Evolutionary conservation across 495 filamentous ascomycete species (phyloP), one percentile per base, ranked within the genome.

Genomic region (Talaromyces thailandensis): DNA sequence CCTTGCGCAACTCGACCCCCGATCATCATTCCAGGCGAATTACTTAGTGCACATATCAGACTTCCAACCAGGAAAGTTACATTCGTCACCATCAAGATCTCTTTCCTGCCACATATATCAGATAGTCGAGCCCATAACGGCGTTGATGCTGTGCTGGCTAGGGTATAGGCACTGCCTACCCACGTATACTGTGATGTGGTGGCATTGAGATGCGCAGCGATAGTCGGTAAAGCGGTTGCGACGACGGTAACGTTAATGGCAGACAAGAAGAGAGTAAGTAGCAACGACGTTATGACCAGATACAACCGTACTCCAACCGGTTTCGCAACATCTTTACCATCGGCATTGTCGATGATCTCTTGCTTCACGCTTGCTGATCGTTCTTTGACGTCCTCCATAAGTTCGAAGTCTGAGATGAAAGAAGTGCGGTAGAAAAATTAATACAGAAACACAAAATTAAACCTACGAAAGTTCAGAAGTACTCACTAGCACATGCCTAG

Each of bases 41-140:
- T 74, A 35, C 82, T 79, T 16, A 87, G 63, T 2, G 79, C 90
- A 40, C 82, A 78, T 31, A 92, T 74, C 29, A 91, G 70, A 43
- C 81, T 85, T 1, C 85, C 88, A 4, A 86, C 66, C 67, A 88
- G 81, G 74, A 93, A 93, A 24, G 89, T 70, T 7, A 73, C 70
- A 24, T 84, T 84, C 2, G 88, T 84, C 2, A 81, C 56, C 9
- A 92, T 73, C 23, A 93, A 71, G 55, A 89, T 84, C 1, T 83
- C 83, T 65, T 90, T 91, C 25, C 88, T 83, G 1, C 89, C 89
- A 77, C 82, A 91, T 51, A 91, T 91, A 68, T 91, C 89, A 24
- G 79, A 81, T 48, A 89, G 71, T 66, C 86, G 86, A 24, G 84
- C 87, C 87, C 87, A 89, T 61, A 81, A 72, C 0, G 86, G 86